Conservation (phyloP, 257 asterid genomes). For the Cordia subcordata region DNA sequence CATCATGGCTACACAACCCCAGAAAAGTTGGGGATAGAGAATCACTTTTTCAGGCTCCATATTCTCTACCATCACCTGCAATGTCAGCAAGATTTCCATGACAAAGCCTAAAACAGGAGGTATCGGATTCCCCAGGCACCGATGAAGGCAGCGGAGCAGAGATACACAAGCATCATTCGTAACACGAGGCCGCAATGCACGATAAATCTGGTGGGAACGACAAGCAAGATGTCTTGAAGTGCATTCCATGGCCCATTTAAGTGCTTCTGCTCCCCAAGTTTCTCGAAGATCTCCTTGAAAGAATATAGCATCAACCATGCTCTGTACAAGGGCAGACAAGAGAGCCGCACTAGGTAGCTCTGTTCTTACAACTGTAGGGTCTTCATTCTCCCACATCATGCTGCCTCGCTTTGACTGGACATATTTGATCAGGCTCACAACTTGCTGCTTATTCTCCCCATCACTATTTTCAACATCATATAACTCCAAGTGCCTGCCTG, state of each 20-base stretch:
- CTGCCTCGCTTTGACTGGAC: constrained; percentile 96
- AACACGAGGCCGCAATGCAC: constrained; percentile 85
- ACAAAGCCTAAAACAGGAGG: constrained; percentile 92
- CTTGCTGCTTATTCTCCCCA: constrained; percentile 98
- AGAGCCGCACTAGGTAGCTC: constrained; percentile 98
- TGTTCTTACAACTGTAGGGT: constrained; percentile 78
- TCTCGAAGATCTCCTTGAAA: constrained; percentile 99
- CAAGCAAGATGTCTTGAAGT: constrained; percentile 98
- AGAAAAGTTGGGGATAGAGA: constrained; percentile 96
- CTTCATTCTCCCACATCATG: constrained; percentile 99
- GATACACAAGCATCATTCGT: constrained; percentile 97
- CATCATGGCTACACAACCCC: constrained; percentile 99
- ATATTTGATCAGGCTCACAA: constrained; percentile 88
- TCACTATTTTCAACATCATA: constrained; percentile 94
- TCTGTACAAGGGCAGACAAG: constrained; percentile 93
- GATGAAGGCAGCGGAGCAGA: constrained; percentile 88
- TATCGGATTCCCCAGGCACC: constrained; percentile 88
- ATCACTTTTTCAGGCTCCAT: constrained; percentile 99
- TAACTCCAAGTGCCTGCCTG: constrained; percentile 95
- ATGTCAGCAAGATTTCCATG: constrained; percentile 88
- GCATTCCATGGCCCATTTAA: constrained; percentile 99
- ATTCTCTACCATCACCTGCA: constrained; percentile 99
- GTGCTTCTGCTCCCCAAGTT: constrained; percentile 98
- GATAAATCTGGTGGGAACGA: constrained; percentile 98
- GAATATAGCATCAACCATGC: constrained; percentile 98